phyloP scores from a whole-genome alignment of 192 early-diverging fungal species.

The Fimicolochytrium jonesii region DNA sequence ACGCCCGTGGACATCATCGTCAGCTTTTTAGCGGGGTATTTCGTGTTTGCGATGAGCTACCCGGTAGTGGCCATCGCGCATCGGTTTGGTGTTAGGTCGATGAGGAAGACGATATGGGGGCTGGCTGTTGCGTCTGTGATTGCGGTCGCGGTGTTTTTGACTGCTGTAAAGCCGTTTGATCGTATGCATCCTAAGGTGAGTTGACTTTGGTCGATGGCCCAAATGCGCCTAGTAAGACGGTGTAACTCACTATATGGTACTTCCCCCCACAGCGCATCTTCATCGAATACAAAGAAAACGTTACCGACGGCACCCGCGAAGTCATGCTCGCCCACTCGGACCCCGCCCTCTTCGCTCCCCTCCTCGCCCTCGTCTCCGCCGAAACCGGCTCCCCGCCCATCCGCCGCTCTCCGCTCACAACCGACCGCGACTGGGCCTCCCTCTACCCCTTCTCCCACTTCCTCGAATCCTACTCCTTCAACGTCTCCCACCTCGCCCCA shows the following conservation, averaged over 20 bases:
- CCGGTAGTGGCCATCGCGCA: slow-evolving; percentile 51
- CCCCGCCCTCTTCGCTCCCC: slow-evolving; percentile 40
- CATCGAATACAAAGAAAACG: slow-evolving; percentile 59
- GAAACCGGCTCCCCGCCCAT: slow-evolving; percentile 34
- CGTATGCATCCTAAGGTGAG: slow-evolving; percentile 59
- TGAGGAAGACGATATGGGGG: slow-evolving; percentile 16
- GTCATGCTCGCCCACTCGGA: slow-evolving; percentile 59
- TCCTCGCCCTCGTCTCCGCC: slow-evolving; percentile 40
- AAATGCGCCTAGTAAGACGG: no score
- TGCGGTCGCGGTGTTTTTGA: slow-evolving; percentile 24
- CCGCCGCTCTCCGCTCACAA: slow-evolving; percentile 19
- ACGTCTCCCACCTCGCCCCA: slow-evolving; percentile 35
- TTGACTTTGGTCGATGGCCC: no score
- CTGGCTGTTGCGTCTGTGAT: slow-evolving; percentile 18
- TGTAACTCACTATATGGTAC: no score
- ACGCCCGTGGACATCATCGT: slow-evolving; percentile 64
- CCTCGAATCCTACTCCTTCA: slow-evolving; percentile 25
- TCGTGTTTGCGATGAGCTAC: slow-evolving; percentile 43
- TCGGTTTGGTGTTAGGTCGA: slow-evolving; percentile 24
- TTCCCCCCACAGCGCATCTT: slow-evolving; percentile 33
- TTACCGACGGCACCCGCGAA: slow-evolving; percentile 51
- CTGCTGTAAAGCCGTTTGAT: slow-evolving; percentile 48
- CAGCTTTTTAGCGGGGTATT: slow-evolving; percentile 49
- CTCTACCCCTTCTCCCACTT: slow-evolving; percentile 65
- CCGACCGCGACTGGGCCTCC: slow-evolving; percentile 51